Percentiles rank a stretch among this genome's conserved stretches.
These are phyloP conservation scores for Populus simonii DNA, from an alignment of 345 rosid genomes.

Conservation along the genomic window DNA sequence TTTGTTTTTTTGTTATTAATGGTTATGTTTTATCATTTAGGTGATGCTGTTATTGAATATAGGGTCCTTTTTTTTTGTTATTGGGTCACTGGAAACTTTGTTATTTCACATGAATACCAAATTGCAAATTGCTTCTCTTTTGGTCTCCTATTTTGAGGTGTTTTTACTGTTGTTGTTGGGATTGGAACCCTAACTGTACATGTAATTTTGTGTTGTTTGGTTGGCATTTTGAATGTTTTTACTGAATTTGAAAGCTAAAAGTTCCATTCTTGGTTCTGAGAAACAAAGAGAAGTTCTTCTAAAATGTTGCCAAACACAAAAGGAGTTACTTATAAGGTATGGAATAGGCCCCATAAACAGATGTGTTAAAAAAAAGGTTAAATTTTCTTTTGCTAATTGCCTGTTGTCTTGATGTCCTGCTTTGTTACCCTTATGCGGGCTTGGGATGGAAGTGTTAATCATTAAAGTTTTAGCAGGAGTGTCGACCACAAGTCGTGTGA, in stretches of 20 bases:
- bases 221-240: neutral
- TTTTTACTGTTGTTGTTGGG: neutral
- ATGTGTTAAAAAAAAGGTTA: neutral
- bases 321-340: neutral
- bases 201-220: neutral
- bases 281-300: neutral
- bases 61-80: neutral
- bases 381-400: neutral
- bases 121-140: constrained; percentile 2
- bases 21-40: neutral
- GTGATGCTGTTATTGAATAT: neutral
- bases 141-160: neutral
- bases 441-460: neutral
- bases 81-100: neutral
- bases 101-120: neutral
- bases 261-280: neutral
- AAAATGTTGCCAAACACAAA: neutral
- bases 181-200: neutral
- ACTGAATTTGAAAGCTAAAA: neutral
- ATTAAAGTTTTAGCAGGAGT: neutral
- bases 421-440: neutral
- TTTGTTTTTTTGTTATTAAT: neutral
- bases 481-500: neutral
- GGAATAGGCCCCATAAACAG: neutral
- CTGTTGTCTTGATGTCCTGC: neutral